These are phyloP conservation scores for Solanum pinnatisectum DNA, from an alignment of 257 asterid species.

Conservation along the genomic window DNA sequence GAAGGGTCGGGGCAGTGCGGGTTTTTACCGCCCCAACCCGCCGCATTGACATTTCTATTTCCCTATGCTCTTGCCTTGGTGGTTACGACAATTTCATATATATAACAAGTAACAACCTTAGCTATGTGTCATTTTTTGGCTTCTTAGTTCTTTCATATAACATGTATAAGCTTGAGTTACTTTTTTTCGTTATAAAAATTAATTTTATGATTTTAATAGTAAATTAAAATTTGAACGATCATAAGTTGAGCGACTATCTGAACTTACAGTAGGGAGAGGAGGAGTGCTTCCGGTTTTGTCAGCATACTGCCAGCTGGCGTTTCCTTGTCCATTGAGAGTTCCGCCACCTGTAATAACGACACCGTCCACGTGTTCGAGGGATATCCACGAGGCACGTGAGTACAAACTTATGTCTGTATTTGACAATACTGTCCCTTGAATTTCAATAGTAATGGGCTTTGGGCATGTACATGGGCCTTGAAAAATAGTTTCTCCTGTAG, in stretches of 20 bases:
- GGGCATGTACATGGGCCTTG: slow-evolving; percentile 44
- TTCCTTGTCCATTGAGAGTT: slow-evolving; percentile 53
- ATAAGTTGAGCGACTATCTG: neutral
- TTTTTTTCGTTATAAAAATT: neutral
- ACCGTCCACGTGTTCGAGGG: slow-evolving; percentile 20
- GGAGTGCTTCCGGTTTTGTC: neutral
- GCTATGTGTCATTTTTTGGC: neutral
- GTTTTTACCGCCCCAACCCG: no score
- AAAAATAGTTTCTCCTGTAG: slow-evolving; percentile 36
- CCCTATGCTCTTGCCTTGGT: no score
- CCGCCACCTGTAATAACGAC: slow-evolving; percentile 50
- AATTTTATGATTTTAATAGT: neutral
- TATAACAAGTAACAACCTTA: neutral
- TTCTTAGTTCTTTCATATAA: no score
- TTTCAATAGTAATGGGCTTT: slow-evolving; percentile 30
- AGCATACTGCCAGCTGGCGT: slow-evolving; percentile 12
- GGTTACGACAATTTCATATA: neutral
- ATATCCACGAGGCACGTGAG: slow-evolving; percentile 32
- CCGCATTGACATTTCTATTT: no score
- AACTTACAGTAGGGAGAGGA: slow-evolving; percentile 23
- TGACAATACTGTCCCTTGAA: slow-evolving; percentile 42
- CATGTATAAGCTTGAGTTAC: neutral
- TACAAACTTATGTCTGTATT: slow-evolving; percentile 33
- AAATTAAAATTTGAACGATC: neutral
- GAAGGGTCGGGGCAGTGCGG: no score